These are phyloP conservation scores for Styphnolobium japonicum DNA, from an alignment of 306 rosid species.

Conservation along the genomic window DNA sequence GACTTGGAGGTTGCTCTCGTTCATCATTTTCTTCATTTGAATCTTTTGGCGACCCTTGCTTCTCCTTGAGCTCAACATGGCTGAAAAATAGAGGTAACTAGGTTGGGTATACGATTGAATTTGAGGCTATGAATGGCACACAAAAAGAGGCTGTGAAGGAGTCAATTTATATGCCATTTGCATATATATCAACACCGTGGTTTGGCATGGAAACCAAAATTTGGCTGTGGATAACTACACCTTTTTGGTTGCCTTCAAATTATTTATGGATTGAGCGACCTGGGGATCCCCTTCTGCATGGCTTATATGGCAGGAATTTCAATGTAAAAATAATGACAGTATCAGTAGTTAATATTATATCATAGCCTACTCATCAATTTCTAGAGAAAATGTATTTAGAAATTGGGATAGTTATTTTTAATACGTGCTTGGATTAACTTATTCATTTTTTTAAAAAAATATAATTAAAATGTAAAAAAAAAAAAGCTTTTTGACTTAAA, in stretches of 20 bases:
- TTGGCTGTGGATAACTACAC: background rate
- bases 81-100: background rate
- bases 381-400: too few species aligned
- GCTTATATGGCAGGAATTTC: background rate
- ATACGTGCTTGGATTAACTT: too few species aligned
- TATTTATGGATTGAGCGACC: background rate
- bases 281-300: background rate
- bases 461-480: too few species aligned
- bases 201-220: background rate
- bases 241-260: background rate
- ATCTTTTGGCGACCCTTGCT: conserved; percentile 26
- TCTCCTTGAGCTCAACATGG: background rate
- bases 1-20: conserved; percentile 20
- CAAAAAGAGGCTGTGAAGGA: background rate
- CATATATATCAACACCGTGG: background rate
- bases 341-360: too few species aligned
- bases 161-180: background rate
- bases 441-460: too few species aligned
- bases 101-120: too few species aligned
- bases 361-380: too few species aligned
- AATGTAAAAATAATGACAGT: background rate
- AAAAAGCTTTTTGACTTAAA: too few species aligned
- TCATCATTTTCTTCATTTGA: conserved; percentile 20
- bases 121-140: background rate
- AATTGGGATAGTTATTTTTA: too few species aligned